Base-by-base conservation (phyloP, 73 alveolate genomes). In the Uronychia binucleata region DNA sequence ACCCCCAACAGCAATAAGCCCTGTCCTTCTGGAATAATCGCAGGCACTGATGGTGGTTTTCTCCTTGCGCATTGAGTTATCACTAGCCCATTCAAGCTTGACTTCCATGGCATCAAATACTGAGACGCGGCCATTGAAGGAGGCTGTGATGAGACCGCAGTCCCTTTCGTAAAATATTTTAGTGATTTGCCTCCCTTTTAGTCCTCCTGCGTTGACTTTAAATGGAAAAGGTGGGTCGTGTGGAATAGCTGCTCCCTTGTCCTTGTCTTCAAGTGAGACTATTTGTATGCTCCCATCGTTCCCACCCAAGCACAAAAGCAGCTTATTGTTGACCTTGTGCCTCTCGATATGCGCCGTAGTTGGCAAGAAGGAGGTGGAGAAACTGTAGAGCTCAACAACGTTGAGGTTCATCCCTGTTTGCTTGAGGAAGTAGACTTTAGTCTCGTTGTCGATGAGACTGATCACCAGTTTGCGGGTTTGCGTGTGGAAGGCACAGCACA, bases 71-170 rank as follows among this genome's bases (percentile, higher is more conserved):
- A n/a, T 74, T 26, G 33, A 5, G 58, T 87, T 87, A 34, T 33
- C 30, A 59, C 80, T 87, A 13, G 35, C 74, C 93, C 93, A 87
- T 32, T 30, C 58, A 19, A 75, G 59, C 59, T 87, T 87, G 77
- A 87, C 59, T 34, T 87, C 93, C 93, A 87, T 87, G 31, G 86
- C 14, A 29, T 87, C 93, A 74, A 80, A 87, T n/a, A 86, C 88
- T 57, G 57, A 31, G 46, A 86, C 57, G 1, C 33, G 25, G 1
- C 92, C 92, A 27, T 86, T 86, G 34, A 86, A 86, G 1, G 88
- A 60, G n/a, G 84, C 30, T 14, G 80, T 46, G 5, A 86, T 33
- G 26, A 86, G 33, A 25, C 92, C 92, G 1, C 28, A 77, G 75
- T 86, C 92, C 79, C 84, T 78, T 33, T 86, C 59, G 74, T 86